phyloP scores from a whole-genome alignment of 176 grass and related monocot species.

The Leersia perrieri region DNA sequence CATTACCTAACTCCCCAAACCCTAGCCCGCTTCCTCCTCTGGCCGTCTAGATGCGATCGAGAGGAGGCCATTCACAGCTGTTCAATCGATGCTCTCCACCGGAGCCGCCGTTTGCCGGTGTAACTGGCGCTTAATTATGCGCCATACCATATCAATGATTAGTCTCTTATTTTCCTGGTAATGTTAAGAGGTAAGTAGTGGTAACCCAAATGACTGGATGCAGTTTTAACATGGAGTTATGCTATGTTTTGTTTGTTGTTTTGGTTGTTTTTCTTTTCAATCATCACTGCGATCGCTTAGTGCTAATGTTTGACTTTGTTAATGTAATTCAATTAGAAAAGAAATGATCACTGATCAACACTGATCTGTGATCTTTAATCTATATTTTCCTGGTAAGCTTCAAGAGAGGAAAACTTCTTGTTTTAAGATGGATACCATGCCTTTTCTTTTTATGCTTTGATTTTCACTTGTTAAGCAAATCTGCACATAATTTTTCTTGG shows the following conservation, averaged over 20 bases:
- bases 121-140: not conserved
- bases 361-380: not conserved
- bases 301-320: not conserved
- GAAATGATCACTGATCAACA: not conserved
- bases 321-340: not conserved
- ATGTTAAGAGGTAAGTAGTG: not conserved
- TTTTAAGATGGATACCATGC: not conserved
- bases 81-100: not conserved
- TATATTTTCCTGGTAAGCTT: constrained; percentile 1
- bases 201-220: not conserved
- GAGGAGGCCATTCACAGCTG: not conserved
- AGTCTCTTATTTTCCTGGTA: not conserved
- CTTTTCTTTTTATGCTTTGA: not conserved
- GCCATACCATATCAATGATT: not conserved
- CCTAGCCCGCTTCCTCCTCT: constrained; percentile 22
- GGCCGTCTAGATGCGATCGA: not conserved
- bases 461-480: not conserved
- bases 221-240: not conserved
- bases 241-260: not conserved
- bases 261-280: not conserved
- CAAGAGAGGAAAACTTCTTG: not conserved
- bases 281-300: not conserved
- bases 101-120: not conserved
- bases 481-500: not conserved
- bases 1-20: constrained; percentile 11